These are phyloP conservation scores for Hysterium pulicare DNA, from an alignment of 2,329 filamentous ascomycete genomes.

Conservation along the genomic window DNA sequence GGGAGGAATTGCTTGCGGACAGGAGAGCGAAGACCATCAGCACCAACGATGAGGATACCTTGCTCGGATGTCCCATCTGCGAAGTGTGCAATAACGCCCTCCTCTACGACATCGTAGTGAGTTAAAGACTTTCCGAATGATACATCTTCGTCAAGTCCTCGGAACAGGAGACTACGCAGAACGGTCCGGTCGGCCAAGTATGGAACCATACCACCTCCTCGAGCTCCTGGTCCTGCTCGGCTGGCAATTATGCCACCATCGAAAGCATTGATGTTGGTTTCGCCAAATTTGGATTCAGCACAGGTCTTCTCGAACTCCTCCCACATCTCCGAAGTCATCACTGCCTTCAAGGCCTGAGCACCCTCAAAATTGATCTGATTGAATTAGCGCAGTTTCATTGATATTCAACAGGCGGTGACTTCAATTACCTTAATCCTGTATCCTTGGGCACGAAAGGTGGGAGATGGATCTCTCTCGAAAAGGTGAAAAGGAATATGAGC, in stretches of 20 bases:
- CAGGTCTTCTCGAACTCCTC: slow-evolving; percentile 10
- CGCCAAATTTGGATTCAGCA: slow-evolving; percentile 8
- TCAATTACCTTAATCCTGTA: slow-evolving; percentile 10
- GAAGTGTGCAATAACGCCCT: slow-evolving; percentile 54
- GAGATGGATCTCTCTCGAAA: slow-evolving; percentile 9
- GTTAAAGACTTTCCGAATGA: slow-evolving; percentile 3
- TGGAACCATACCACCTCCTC: slow-evolving; percentile 6
- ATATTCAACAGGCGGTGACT: not conserved
- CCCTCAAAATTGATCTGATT: slow-evolving; percentile 10
- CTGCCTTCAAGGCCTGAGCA: slow-evolving; percentile 3
- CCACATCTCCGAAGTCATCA: slow-evolving; percentile 7
- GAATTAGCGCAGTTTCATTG: not conserved
- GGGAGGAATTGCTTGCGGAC: slow-evolving; percentile 9
- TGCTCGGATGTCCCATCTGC: slow-evolving; percentile 54
- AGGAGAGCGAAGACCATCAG: slow-evolving; percentile 10
- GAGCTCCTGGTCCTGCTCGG: slow-evolving; percentile 8
- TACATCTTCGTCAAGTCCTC: slow-evolving; percentile 5
- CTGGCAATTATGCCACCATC: slow-evolving; percentile 7
- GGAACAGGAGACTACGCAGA: slow-evolving; percentile 5
- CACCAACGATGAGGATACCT: slow-evolving; percentile 10
- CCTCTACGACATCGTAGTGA: slow-evolving; percentile 7
- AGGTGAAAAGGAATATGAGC: slow-evolving; percentile 8
- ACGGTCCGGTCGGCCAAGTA: slow-evolving; percentile 9
- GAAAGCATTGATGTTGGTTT: slow-evolving; percentile 11
- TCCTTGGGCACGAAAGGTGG: slow-evolving; percentile 10